Conservation (phyloP, 306 rosid genomes). For the Quercus variabilis region DNA sequence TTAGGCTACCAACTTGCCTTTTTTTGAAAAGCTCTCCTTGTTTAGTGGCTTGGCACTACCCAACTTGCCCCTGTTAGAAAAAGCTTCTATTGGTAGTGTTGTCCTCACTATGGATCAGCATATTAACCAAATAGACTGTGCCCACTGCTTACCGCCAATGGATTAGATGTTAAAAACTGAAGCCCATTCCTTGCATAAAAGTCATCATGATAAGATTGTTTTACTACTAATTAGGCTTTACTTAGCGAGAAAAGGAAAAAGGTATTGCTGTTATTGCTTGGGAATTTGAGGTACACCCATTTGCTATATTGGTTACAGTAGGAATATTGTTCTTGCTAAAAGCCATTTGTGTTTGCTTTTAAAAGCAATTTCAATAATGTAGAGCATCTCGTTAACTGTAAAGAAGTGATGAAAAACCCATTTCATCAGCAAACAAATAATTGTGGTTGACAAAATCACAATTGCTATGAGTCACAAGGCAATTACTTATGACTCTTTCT, state of each 20-base stretch:
- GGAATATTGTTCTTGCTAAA: too few relatives aligned
- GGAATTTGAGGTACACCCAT: too few relatives aligned
- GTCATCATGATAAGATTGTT: too few relatives aligned
- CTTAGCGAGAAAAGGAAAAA: too few relatives aligned
- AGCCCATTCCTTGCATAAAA: background rate
- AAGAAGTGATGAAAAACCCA: background rate
- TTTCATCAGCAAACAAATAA: background rate
- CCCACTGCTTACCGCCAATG: background rate
- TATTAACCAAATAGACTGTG: background rate
- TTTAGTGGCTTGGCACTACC: slow-evolving; percentile 15
- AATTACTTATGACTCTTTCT: background rate
- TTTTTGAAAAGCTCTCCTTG: background rate
- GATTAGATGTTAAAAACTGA: background rate
- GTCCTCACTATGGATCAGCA: background rate
- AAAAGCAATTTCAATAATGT: too few relatives aligned
- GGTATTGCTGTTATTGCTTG: too few relatives aligned
- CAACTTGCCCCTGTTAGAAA: slow-evolving; percentile 10
- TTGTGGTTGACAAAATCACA: background rate
- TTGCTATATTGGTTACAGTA: too few relatives aligned
- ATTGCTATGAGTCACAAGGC: background rate
- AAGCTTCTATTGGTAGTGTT: background rate
- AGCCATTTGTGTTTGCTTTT: too few relatives aligned
- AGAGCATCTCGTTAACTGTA: background rate
- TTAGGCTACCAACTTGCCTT: slow-evolving; percentile 2
- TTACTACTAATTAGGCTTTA: too few relatives aligned